Base-by-base conservation (phyloP, 352 stramenopile species). In the Globisporangium viniferum region DNA sequence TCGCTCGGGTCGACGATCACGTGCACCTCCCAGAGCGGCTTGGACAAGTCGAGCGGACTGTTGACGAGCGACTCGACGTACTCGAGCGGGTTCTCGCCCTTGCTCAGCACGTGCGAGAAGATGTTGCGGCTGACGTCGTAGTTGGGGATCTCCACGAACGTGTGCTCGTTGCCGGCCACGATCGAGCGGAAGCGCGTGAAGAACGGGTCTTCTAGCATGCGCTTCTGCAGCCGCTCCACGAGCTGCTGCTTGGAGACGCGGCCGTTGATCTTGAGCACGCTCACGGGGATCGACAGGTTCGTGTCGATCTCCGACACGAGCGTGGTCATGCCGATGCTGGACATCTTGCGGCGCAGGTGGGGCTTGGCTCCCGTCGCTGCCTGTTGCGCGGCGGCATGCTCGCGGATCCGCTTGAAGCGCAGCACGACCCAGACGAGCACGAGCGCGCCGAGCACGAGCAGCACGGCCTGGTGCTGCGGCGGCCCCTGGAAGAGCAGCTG, bases 251-350 rank as follows among this genome's bases (percentile, higher is more conserved):
- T 68, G 18, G 74, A 73, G 31, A 93, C 64, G 35, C 69, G 67
- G 67, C 83, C 85, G 10, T 81, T 70, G 29, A 94, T 63, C 5
- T 81, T 81, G 18, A 92, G 69, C 56, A 93, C 76, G 18, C 70
- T 86, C 62, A 94, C 78, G 44, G 85, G 84, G 63, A 94, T 92
- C 36, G 84, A 92, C 63, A 89, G 69, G 73, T 94, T 94, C 15
- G 84, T 84, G 12, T 78, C 82, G 62, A 84, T 85, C 74, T 94
- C 86, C 14, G 84, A 88, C 22, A 91, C 74, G 5, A 91, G 73
- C 60, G 86, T 94, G 33, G 84, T 82, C 41, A 89, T 71, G 29
- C 86, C 86, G 36, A 92, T 91, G 70, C 77, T 90, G 24, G 76
- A 88, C 73, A 94, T 86, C 61, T 84, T 84, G 24, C 86, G 83